These are phyloP conservation scores for Ulmus americana DNA, from an alignment of 331 rosid species.

Conservation along the genomic window DNA sequence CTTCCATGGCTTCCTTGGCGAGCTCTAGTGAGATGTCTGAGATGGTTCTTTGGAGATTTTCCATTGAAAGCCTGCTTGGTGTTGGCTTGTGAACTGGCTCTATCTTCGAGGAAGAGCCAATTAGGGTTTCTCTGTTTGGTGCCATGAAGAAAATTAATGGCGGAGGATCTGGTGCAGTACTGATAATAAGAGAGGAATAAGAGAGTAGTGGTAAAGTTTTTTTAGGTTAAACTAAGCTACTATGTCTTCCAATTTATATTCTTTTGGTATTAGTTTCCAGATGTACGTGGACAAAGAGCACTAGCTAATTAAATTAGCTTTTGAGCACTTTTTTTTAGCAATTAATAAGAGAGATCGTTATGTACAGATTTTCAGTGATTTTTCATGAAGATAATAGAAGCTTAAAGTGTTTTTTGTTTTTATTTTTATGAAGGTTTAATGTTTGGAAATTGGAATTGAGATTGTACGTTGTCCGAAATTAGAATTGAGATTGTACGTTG, in stretches of 20 bases:
- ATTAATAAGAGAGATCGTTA: neutral
- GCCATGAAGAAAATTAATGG: conserved; percentile 9
- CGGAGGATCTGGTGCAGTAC: neutral
- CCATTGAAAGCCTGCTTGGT: conserved; percentile 19
- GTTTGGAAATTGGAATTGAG: neutral
- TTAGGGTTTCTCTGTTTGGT: conserved; percentile 22
- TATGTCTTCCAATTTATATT: conserved; percentile 9
- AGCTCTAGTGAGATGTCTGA: conserved; percentile 40
- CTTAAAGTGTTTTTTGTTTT: conserved; percentile 5
- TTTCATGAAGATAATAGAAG: conserved; percentile 21
- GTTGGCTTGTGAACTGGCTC: neutral
- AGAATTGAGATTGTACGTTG: neutral
- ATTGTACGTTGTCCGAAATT: conserved; percentile 6
- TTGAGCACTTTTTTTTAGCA: neutral
- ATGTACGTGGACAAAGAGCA: conserved; percentile 23
- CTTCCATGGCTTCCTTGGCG: conserved; percentile 16
- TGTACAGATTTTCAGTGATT: conserved; percentile 12
- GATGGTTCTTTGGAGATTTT: conserved; percentile 38
- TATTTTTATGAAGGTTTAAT: neutral
- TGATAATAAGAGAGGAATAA: neutral
- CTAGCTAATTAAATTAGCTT: neutral
- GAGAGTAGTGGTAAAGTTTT: neutral
- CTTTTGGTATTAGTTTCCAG: neutral
- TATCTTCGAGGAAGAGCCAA: conserved; percentile 5
- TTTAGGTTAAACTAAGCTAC: neutral